A percentile compares a stretch with the other conserved stretches of the same genome.
Conservation (phyloP, 768 basidiomycete genomes). For the Boletus eberwhitei region DNA sequence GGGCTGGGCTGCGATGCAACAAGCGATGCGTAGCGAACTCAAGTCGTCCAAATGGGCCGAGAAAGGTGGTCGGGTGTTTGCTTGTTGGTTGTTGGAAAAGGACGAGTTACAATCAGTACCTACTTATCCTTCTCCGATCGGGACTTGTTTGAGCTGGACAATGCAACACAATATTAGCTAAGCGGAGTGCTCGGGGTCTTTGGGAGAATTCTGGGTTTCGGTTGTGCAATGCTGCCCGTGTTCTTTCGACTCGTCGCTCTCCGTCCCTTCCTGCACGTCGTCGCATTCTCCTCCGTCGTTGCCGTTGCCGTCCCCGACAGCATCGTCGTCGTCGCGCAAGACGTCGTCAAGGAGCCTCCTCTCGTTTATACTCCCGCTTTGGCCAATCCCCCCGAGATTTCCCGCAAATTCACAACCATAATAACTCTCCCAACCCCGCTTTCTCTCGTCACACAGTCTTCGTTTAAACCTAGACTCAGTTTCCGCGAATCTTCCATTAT, state of each 20-base stretch:
- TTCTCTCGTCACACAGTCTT: constrained; percentile 21
- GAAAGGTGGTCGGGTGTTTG: not conserved
- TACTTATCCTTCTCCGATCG: not conserved
- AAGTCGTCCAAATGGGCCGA: not conserved
- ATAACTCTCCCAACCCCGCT: constrained; percentile 21
- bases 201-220: constrained; percentile 34
- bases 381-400: constrained; percentile 7
- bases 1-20: not conserved
- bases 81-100: not conserved
- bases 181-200: constrained; percentile 27
- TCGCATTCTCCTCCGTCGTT: constrained; percentile 24
- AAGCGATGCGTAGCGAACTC: not conserved
- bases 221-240: constrained; percentile 34
- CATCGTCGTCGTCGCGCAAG: constrained; percentile 25
- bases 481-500: constrained; percentile 16
- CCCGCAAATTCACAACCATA: constrained; percentile 19
- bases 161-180: constrained; percentile 18
- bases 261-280: constrained; percentile 29
- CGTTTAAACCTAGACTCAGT: constrained; percentile 22
- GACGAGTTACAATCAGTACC: not conserved
- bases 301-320: constrained; percentile 15
- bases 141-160: not conserved
- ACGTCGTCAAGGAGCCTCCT: constrained; percentile 15
- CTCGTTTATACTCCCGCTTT: constrained; percentile 31
- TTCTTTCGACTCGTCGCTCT: constrained; percentile 31